These are phyloP conservation scores for Paxillus rubicundulus DNA, from an alignment of 768 basidiomycete genomes.

Conservation along the genomic window DNA sequence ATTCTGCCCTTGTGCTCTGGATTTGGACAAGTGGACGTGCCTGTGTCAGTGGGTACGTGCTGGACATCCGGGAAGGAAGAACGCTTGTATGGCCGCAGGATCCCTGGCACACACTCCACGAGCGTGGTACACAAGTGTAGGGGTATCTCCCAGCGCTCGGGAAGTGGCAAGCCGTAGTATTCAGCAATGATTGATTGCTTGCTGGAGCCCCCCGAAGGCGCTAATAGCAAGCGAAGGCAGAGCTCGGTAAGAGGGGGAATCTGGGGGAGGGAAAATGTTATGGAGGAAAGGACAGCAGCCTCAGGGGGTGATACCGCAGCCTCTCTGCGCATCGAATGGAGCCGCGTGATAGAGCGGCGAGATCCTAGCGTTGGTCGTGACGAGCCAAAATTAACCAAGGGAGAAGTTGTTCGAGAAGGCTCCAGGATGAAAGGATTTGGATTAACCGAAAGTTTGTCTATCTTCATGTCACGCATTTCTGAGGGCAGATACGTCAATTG, in stretches of 20 bases:
- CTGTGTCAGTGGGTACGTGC: conserved; percentile 21
- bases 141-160: conserved; percentile 27
- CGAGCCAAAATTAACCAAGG: background rate
- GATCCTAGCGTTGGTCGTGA: conserved; percentile 1
- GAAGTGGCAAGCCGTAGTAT: conserved; percentile 31
- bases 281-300: conserved; percentile 16
- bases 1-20: conserved; percentile 34
- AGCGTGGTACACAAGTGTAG: conserved; percentile 25
- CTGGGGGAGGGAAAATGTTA: conserved; percentile 17
- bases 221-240: conserved; percentile 38
- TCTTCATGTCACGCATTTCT: conserved; percentile 59
- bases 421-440: conserved; percentile 59
- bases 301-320: background rate
- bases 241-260: conserved; percentile 36
- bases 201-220: conserved; percentile 15
- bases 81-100: conserved; percentile 26
- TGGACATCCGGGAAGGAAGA: conserved; percentile 7
- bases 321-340: conserved; percentile 9
- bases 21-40: conserved; percentile 48
- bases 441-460: conserved; percentile 45
- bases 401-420: conserved; percentile 25
- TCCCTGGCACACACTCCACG: conserved; percentile 26
- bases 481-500: conserved; percentile 57
- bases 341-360: conserved; percentile 15
- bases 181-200: conserved; percentile 18